A percentile compares a stretch with the other conserved stretches of the same genome.
Evolutionary conservation across 371 early-diverging fungal species (phyloP).

Genomic region (Rhizopus delemar): DNA sequence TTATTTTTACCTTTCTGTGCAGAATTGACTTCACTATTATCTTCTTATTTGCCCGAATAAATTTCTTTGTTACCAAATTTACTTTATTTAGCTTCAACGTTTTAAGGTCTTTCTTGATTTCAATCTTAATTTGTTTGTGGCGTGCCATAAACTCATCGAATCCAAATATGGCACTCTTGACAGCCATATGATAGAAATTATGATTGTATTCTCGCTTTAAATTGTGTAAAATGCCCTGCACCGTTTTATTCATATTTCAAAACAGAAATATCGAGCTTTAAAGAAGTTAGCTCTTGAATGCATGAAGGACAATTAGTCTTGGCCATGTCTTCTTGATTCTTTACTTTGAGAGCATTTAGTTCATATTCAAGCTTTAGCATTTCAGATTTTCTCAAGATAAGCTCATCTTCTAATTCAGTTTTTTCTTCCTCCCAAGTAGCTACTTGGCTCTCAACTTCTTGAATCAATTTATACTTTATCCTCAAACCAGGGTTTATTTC

Average conservation of each 20-base stretch:
- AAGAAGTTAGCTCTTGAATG: constrained; percentile 25
- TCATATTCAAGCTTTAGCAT: constrained; percentile 26
- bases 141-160: constrained; percentile 60
- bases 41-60: background rate
- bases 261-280: constrained; percentile 34
- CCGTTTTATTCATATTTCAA: constrained; percentile 35
- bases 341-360: constrained; percentile 13
- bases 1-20: background rate
- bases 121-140: constrained; percentile 27
- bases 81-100: constrained; percentile 5
- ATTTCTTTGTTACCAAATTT: constrained; percentile 19
- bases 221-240: constrained; percentile 53
- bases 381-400: constrained; percentile 34
- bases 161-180: constrained; percentile 61
- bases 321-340: constrained; percentile 13
- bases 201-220: constrained; percentile 74
- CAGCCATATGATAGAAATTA: constrained; percentile 78
- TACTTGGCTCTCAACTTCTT: constrained; percentile 43
- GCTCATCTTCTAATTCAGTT: constrained; percentile 31
- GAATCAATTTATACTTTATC: constrained; percentile 35
- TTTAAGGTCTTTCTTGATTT: constrained; percentile 34
- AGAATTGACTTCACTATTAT: constrained; percentile 16
- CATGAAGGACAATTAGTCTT: constrained; percentile 13
- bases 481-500: constrained; percentile 27
- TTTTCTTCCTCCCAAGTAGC: constrained; percentile 36